phyloP scores from a whole-genome alignment of 306 rosid species.

The Canavalia gladiata region DNA sequence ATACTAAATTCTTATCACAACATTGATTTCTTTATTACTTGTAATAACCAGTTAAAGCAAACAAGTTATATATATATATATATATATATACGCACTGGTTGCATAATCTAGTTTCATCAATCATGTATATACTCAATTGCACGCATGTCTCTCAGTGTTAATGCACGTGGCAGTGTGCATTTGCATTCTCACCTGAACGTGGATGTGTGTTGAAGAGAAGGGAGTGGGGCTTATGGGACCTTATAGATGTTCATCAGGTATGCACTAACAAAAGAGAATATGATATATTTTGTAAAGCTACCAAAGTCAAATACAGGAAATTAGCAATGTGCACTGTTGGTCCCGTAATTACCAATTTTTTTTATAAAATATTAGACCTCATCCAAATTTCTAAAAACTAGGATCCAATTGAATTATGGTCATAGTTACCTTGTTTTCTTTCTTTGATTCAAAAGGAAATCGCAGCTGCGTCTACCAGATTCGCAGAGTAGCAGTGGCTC shows the following conservation, averaged over 20 bases:
- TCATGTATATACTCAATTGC: constrained; percentile 29
- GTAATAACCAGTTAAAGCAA: too few relatives aligned
- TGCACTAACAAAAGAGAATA: background rate
- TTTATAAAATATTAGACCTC: background rate
- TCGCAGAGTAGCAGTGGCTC: too few relatives aligned
- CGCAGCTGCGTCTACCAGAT: too few relatives aligned
- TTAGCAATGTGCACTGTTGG: constrained; percentile 49
- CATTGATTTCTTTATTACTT: too few relatives aligned
- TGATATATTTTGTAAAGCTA: constrained; percentile 25
- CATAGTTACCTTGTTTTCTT: constrained; percentile 36
- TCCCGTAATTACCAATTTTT: constrained; percentile 30
- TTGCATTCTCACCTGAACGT: too few relatives aligned
- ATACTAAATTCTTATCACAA: too few relatives aligned
- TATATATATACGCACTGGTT: too few relatives aligned
- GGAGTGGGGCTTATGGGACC: constrained; percentile 18
- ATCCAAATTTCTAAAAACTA: constrained; percentile 41
- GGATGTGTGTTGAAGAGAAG: background rate
- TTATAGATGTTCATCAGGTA: constrained; percentile 14
- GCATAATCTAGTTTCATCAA: background rate
- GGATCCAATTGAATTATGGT: constrained; percentile 49
- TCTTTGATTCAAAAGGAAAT: constrained; percentile 14
- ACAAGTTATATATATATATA: too few relatives aligned
- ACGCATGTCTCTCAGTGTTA: background rate
- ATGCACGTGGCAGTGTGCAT: too few relatives aligned
- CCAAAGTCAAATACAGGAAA: constrained; percentile 49